phyloP scores from a whole-genome alignment of 345 rosid genomes.

The Barbarea vulgaris region DNA sequence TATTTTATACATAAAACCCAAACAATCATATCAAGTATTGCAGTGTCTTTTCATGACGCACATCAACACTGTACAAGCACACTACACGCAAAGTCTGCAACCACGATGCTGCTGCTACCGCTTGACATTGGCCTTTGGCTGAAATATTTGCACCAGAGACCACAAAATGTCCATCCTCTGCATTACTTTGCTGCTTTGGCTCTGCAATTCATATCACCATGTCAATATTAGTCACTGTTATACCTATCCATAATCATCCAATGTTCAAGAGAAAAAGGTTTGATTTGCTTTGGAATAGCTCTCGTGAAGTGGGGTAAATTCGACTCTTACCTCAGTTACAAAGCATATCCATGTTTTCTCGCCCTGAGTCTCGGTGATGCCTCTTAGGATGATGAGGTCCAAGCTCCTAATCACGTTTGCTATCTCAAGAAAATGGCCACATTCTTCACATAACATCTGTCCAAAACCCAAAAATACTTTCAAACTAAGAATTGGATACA shows the following conservation, averaged over 20 bases:
- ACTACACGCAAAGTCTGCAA: constrained; percentile 15
- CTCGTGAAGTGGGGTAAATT: neutral
- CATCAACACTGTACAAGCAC: constrained; percentile 31
- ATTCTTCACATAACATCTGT: constrained; percentile 94
- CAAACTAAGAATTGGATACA: neutral
- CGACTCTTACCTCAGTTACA: constrained; percentile 76
- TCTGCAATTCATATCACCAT: constrained; percentile 51
- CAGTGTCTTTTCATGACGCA: neutral
- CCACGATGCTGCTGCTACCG: constrained; percentile 6
- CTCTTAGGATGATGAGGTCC: constrained; percentile 86
- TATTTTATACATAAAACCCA: constrained; percentile 14
- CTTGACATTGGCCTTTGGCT: constrained; percentile 60
- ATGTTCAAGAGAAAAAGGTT: neutral
- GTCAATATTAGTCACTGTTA: constrained; percentile 5
- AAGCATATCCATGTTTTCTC: constrained; percentile 88
- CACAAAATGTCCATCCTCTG: constrained; percentile 94
- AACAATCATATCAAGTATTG: constrained; percentile 6
- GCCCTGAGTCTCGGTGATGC: constrained; percentile 73
- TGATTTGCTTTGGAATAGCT: neutral
- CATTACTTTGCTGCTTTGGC: constrained; percentile 66
- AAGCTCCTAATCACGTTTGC: constrained; percentile 83
- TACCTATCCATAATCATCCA: neutral
- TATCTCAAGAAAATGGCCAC: constrained; percentile 92
- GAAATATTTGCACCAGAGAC: constrained; percentile 88
- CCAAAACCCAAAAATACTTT: constrained; percentile 30